Base-by-base conservation (phyloP, 257 asterid species). In the Plantago major region DNA sequence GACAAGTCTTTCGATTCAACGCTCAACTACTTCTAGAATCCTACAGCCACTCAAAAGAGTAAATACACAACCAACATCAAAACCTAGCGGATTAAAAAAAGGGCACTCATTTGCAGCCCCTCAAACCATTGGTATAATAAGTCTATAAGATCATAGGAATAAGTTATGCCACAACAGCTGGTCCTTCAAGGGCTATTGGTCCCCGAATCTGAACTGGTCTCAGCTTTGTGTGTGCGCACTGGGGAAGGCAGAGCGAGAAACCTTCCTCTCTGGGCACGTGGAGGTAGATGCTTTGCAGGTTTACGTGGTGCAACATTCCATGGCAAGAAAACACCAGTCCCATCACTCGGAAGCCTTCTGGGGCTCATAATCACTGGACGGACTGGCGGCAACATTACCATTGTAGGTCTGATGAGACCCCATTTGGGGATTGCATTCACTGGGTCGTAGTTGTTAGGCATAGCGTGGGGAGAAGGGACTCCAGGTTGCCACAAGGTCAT, bases 271-370 rank as follows among this genome's bases (percentile, higher is more conserved):
- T 87, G 95, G n/a, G 95, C 95, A 1, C 96, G 89, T 0, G 96
- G 95, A 0, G 95, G 98, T 42, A 91, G 95, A 73, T 85, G 96
- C 69, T 76, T 91, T 26, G 83, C 75, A 10, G 82, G 94, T 64
- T 77, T 86, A 64, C 94, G 72, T 11, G 90, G 76, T 43, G 87
- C 84, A 26, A 65, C 82, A 4, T 69, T 74, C 94, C 91, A 84
- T 6, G 98, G 98, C 71, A 91, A 72, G 87, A 84, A 91, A 55
- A 91, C 96, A 22, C 98, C 98, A 0, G 98, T 91, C 12, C 96
- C 98, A n/a, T 88, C 94, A 5, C 81, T 79, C 3, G 85, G 78
- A 42, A 84, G 59, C 82, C 81, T 74, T 58, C 84, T 74, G 7
- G 90, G 77, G 76, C 47, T 74, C 79, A 82, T 38, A 44, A 75